Base-by-base conservation (phyloP, 2,329 filamentous ascomycete species). In the Byssochlamys sp. region DNA sequence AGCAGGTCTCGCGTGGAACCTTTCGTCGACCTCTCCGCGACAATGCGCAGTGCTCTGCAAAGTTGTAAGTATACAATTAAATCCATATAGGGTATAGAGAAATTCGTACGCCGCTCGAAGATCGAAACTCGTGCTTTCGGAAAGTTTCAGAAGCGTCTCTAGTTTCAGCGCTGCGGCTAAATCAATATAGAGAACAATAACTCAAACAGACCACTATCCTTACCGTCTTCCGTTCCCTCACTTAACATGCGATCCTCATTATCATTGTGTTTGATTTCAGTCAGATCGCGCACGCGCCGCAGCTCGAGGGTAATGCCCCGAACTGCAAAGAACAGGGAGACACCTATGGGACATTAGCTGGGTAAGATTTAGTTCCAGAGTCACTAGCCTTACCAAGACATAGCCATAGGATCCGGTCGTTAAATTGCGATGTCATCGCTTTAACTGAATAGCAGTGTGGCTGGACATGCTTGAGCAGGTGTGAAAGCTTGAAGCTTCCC, bases 191-290 rank as follows among this genome's bases (percentile, higher is more conserved):
- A 25, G 4, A 2, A n/a, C 12, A 3, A 11, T 6, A n/a, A 19
- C 7, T 50, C 27, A 24, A 9, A 10, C 1, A 27, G 2, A 54
- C 24, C 49, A 14, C n/a, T 31, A 10, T 27, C 27, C 58, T 29
- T 64, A 76, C 75, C 82, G 67, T 90, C 87, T 66, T 91, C 87
- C 1, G 86, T 89, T 26, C 87, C 84, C 69, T 90, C 85, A 12
- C 84, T 88, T 62, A 90, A 88, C 69, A 89, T 88, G 63, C 86
- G 83, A 54, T 87, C 83, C 68, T 87, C 86, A 35, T 84, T 84
- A 59, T 84, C 82, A 39, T 77, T 68, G 35, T 83, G 81, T 59
- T 83, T 84, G 66, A 94, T 82, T 70, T 85, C 81, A 61, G 86
- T 74, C 61, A 75, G 63, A 55, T 73, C 67, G 54, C 69, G 68